A percentile compares a stretch with the other conserved stretches of the same genome.
Evolutionary conservation across 2,329 filamentous ascomycete genomes (phyloP).

Genomic region (Cercospora brassicicola): DNA sequence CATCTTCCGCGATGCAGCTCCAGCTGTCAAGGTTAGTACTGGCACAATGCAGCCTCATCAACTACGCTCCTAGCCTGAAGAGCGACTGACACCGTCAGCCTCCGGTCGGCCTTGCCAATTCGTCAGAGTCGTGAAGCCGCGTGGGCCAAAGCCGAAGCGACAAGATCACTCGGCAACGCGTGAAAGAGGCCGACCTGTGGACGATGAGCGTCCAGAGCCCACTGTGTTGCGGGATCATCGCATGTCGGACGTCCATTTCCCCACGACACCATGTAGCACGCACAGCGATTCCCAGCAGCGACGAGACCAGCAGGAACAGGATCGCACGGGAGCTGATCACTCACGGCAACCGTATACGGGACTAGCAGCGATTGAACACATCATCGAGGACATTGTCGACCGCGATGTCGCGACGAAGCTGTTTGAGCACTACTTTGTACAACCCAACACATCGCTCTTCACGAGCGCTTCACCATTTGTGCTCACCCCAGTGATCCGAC

Average conservation of each 20-base stretch:
- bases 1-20: not conserved
- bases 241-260: not conserved
- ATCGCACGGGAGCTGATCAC: not conserved
- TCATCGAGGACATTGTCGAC: not conserved
- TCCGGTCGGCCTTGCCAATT: not conserved
- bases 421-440: not conserved
- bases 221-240: not conserved
- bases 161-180: not conserved
- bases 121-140: not conserved
- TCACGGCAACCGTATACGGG: not conserved
- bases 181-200: not conserved
- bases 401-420: not conserved
- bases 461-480: not conserved
- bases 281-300: not conserved
- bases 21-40: not conserved
- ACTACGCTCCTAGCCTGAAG: not conserved
- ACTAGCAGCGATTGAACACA: not conserved
- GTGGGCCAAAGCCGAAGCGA: not conserved
- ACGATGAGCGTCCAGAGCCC: not conserved
- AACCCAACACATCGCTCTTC: not conserved
- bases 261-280: not conserved
- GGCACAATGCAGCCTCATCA: not conserved
- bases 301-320: not conserved
- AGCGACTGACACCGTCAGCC: not conserved
- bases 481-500: not conserved